These are phyloP conservation scores for Chaetomium fimeti DNA, from an alignment of 495 filamentous ascomycete genomes.

Conservation along the genomic window DNA sequence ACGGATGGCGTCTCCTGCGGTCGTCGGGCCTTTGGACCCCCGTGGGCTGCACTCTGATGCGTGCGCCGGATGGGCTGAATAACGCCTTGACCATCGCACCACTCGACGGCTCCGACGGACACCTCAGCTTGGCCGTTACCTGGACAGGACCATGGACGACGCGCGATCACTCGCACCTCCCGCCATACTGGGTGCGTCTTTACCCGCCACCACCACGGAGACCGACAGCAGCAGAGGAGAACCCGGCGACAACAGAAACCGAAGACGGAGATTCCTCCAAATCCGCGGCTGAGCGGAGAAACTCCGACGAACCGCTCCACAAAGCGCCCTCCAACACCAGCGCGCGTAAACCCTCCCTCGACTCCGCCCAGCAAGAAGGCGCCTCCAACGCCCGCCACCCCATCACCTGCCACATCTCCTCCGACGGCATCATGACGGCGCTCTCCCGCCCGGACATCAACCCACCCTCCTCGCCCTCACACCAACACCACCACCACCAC, in stretches of 20 bases:
- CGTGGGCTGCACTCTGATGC: conserved; percentile 57
- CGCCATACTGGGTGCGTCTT: conserved; percentile 62
- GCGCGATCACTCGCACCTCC: conserved; percentile 51
- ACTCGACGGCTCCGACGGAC: conserved; percentile 61
- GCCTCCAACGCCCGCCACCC: conserved; percentile 26
- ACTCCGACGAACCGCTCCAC: background rate
- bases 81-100: conserved; percentile 56
- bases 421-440: conserved; percentile 43
- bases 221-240: conserved; percentile 2
- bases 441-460: conserved; percentile 31
- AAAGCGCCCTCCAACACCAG: conserved; percentile 1
- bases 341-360: conserved; percentile 38
- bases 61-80: conserved; percentile 51
- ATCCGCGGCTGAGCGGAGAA: background rate
- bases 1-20: conserved; percentile 58
- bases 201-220: conserved; percentile 34
- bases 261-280: conserved; percentile 9
- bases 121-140: conserved; percentile 54
- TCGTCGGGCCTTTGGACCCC: conserved; percentile 64
- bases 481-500: background rate
- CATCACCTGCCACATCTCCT: conserved; percentile 49
- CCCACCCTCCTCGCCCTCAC: conserved; percentile 11
- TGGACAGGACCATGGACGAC: conserved; percentile 61
- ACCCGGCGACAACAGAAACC: background rate
- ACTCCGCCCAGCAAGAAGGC: conserved; percentile 35